Percentiles rank a stretch among this genome's conserved stretches.
Conservation (phyloP, 1,139 yeast species). For the Hanseniaspora gamundiae region DNA sequence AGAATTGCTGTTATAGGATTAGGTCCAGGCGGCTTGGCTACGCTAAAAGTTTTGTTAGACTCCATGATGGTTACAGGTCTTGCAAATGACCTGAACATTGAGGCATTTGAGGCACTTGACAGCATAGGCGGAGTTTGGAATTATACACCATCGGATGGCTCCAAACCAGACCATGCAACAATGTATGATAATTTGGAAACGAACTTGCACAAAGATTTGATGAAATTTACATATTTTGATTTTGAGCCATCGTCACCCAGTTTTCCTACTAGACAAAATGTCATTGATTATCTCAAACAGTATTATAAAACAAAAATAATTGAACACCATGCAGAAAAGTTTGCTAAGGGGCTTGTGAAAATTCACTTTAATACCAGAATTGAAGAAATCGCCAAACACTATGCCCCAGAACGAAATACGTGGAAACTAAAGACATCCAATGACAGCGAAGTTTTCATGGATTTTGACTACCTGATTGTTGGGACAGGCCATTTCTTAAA, state of each 20-base stretch:
- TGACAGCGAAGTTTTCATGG: constrained; percentile 15
- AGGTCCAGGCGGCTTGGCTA: constrained; percentile 23
- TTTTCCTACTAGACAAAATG: constrained; percentile 18
- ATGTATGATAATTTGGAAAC: constrained; percentile 24
- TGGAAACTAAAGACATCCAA: constrained; percentile 14
- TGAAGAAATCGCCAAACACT: constrained; percentile 9
- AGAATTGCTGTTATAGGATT: constrained; percentile 22
- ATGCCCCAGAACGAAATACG: background rate
- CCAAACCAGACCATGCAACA: constrained; percentile 10
- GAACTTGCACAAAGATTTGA: constrained; percentile 18
- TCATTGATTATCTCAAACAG: constrained; percentile 15
- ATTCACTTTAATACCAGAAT: constrained; percentile 15
- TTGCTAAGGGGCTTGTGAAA: constrained; percentile 5
- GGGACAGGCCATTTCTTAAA: constrained; percentile 46
- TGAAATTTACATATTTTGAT: constrained; percentile 22
- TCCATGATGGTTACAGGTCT: constrained; percentile 8
- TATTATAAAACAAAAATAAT: constrained; percentile 15
- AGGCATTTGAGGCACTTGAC: constrained; percentile 15
- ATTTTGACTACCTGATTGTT: constrained; percentile 39
- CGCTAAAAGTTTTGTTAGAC: constrained; percentile 19
- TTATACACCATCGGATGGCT: constrained; percentile 10
- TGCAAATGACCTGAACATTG: constrained; percentile 10
- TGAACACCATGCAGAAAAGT: constrained; percentile 2
- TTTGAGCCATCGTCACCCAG: constrained; percentile 12
- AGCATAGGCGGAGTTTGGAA: constrained; percentile 23